Conservation (phyloP, 2,329 filamentous ascomycete species). For the Pestalotiopsis sp. region DNA sequence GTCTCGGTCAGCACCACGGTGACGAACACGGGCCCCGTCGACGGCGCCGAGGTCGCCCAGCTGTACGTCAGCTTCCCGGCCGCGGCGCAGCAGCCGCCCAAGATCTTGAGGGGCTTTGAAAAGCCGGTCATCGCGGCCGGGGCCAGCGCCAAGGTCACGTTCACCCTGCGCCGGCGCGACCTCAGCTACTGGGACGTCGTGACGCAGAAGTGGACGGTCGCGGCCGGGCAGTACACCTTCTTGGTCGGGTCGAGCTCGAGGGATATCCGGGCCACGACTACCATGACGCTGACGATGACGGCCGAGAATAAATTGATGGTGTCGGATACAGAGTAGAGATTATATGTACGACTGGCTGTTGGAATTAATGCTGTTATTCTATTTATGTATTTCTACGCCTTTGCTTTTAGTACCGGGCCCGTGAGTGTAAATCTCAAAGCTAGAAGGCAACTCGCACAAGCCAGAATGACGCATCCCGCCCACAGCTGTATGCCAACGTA, state of each 20-base stretch:
- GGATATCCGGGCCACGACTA: neutral
- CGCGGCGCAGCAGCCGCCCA: conserved; percentile 33
- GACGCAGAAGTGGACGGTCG: conserved; percentile 62
- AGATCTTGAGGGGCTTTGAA: conserved; percentile 64
- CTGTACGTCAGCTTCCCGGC: conserved; percentile 59
- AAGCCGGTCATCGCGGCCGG: conserved; percentile 56
- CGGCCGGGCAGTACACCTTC: conserved; percentile 31
- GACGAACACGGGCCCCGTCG: conserved; percentile 52
- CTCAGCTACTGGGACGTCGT: conserved; percentile 66
- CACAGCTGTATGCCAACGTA: conserved; percentile 34
- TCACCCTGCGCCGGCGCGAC: conserved; percentile 62
- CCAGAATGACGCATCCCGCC: conserved; percentile 28
- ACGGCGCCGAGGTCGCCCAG: conserved; percentile 60
- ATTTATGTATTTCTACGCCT: conserved; percentile 13
- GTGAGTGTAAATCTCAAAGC: conserved; percentile 18
- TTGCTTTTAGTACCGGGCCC: conserved; percentile 18
- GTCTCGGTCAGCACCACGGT: conserved; percentile 52
- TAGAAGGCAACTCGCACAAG: conserved; percentile 21
- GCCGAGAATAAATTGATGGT: neutral
- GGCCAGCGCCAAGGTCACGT: conserved; percentile 47
- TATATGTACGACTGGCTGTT: neutral
- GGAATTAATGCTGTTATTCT: neutral
- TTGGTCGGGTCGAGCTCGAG: neutral
- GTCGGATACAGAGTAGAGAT: no score
- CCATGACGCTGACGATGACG: neutral